Evolutionary conservation across 2,329 filamentous ascomycete genomes (phyloP).

Genomic region (Orbilia quercus): DNA sequence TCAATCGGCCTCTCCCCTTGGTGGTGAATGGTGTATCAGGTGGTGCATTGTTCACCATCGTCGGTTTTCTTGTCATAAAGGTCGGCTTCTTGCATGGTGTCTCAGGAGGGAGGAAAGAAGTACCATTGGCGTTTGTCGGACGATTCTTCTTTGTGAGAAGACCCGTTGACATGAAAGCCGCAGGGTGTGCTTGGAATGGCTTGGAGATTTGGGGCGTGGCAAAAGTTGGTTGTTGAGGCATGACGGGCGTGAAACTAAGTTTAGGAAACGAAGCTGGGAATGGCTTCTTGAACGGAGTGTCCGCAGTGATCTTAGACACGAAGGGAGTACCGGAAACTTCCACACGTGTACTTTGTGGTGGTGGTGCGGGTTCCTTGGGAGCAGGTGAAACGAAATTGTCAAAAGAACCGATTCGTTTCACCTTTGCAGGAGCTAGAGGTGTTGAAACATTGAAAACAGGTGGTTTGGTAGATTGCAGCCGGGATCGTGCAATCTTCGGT

Average conservation of each 20-base stretch:
- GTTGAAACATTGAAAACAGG: conserved; percentile 57
- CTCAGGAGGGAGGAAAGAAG: conserved; percentile 80
- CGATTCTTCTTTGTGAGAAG: conserved; percentile 79
- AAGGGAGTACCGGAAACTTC: conserved; percentile 34
- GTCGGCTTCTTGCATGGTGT: conserved; percentile 93
- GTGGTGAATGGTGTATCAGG: conserved; percentile 79
- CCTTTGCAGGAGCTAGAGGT: conserved; percentile 56
- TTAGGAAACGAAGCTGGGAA: conserved; percentile 63
- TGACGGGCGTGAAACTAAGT: conserved; percentile 66
- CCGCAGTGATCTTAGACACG: conserved; percentile 35
- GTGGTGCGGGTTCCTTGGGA: conserved; percentile 54
- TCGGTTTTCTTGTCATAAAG: conserved; percentile 70
- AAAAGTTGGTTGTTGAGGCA: conserved; percentile 65
- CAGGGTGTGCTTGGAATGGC: conserved; percentile 78
- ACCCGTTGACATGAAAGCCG: conserved; percentile 93
- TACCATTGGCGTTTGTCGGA: conserved; percentile 67
- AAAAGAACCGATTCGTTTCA: conserved; percentile 59
- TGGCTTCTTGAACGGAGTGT: conserved; percentile 58
- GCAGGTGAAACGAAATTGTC: conserved; percentile 58
- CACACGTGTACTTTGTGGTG: conserved; percentile 33
- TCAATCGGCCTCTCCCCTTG: conserved; percentile 65
- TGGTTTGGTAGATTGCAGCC: conserved; percentile 56
- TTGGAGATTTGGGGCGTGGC: conserved; percentile 83
- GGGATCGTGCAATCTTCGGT: conserved; percentile 58
- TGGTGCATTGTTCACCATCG: conserved; percentile 65